Evolutionary conservation across 2,329 filamentous ascomycete species (phyloP).

Genomic region (Akanthomyces muscarius): DNA sequence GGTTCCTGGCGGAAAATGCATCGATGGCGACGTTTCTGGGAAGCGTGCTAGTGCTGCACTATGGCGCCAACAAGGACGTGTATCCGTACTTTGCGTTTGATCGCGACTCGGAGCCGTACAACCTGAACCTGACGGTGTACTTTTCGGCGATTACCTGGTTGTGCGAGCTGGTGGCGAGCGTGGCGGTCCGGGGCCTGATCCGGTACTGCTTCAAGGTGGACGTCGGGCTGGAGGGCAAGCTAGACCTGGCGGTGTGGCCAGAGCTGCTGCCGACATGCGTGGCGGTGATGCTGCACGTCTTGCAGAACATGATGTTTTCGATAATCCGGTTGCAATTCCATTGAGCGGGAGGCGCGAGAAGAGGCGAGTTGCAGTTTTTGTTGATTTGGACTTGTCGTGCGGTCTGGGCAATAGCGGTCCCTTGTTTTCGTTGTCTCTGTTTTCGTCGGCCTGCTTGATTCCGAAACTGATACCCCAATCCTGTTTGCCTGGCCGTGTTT

Average conservation of each 20-base stretch:
- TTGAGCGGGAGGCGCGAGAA: slow-evolving; percentile 19
- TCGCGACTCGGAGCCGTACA: slow-evolving; percentile 45
- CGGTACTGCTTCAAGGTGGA: slow-evolving; percentile 56
- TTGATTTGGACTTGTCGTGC: background rate
- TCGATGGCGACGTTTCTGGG: slow-evolving; percentile 66
- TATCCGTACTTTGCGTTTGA: slow-evolving; percentile 69
- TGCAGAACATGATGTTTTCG: slow-evolving; percentile 70
- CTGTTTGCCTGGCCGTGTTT: background rate
- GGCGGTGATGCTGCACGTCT: slow-evolving; percentile 62
- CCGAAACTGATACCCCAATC: slow-evolving; percentile 2
- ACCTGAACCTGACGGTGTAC: slow-evolving; percentile 60
- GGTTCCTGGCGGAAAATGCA: slow-evolving; percentile 62
- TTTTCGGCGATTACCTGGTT: slow-evolving; percentile 63
- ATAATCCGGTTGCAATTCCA: slow-evolving; percentile 62
- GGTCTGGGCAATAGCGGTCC: background rate
- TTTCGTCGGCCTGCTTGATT: slow-evolving; percentile 1
- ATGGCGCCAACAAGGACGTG: slow-evolving; percentile 62
- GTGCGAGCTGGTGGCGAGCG: slow-evolving; percentile 60
- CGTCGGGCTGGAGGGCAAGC: slow-evolving; percentile 60
- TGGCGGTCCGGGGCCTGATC: slow-evolving; percentile 56
- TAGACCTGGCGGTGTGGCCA: slow-evolving; percentile 62
- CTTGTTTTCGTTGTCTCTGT: background rate
- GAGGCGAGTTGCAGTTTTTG: background rate
- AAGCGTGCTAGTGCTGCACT: slow-evolving; percentile 62
- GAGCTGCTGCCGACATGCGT: slow-evolving; percentile 63